Conservation (phyloP, 2,329 filamentous ascomycete species). For the Trichoderma gracile region DNA sequence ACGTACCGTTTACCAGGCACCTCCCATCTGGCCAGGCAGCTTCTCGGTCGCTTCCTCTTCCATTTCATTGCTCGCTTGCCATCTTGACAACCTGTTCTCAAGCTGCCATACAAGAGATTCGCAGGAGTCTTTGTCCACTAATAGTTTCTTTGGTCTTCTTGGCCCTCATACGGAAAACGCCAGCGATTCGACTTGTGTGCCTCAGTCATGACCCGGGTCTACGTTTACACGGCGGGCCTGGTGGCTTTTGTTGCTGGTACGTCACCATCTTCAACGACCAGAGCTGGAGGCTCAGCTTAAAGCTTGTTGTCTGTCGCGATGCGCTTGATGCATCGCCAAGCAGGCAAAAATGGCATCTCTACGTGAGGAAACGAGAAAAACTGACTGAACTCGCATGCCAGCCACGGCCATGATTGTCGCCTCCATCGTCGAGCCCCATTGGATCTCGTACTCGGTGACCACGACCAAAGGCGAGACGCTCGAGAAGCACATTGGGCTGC, state of each 20-base stretch:
- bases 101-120: neutral
- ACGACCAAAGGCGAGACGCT: constrained; percentile 49
- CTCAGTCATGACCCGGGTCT: constrained; percentile 46
- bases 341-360: neutral
- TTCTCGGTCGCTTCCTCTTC: neutral
- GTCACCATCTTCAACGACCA: constrained; percentile 31
- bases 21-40: constrained; percentile 20
- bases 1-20: constrained; percentile 1
- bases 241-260: constrained; percentile 47
- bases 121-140: neutral
- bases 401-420: constrained; percentile 71
- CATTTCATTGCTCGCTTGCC: constrained; percentile 17
- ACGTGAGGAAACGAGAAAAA: neutral
- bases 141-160: neutral
- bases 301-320: constrained; percentile 8
- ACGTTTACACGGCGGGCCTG: constrained; percentile 46
- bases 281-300: neutral
- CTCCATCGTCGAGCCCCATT: constrained; percentile 68
- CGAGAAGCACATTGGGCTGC: constrained; percentile 71
- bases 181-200: neutral
- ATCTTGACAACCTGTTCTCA: constrained; percentile 19
- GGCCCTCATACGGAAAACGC: neutral
- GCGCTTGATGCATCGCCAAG: neutral
- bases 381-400: constrained; percentile 36
- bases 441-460: constrained; percentile 65